Percentiles rank a stretch among this genome's conserved stretches.
Conservation (phyloP, 179 eudicot genomes). For the Amaranthus tricolor region DNA sequence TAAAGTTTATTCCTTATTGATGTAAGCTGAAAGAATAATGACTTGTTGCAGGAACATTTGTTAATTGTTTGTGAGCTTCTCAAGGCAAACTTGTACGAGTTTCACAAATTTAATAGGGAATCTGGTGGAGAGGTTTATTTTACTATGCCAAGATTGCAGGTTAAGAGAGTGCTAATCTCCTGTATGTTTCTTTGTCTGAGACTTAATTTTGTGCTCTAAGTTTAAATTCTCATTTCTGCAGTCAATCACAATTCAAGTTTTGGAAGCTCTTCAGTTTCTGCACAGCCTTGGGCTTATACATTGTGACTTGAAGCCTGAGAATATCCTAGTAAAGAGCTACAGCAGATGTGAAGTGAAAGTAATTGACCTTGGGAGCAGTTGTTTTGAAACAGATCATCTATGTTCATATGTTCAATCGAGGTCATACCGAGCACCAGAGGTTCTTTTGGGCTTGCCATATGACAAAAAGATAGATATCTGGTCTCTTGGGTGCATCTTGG, state of each 20-base stretch:
- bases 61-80: slow-evolving; percentile 97
- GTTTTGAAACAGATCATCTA: slow-evolving; percentile 97
- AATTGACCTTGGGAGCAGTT: slow-evolving; percentile 98
- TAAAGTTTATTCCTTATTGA: background rate
- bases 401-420: slow-evolving; percentile 98
- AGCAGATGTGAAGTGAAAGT: slow-evolving; percentile 98
- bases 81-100: slow-evolving; percentile 94
- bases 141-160: slow-evolving; percentile 99
- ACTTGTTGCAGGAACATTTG: slow-evolving; percentile 81
- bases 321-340: slow-evolving; percentile 91
- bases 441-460: slow-evolving; percentile 89
- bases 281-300: slow-evolving; percentile 94
- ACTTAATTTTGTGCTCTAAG: slow-evolving; percentile 3
- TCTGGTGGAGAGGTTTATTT: slow-evolving; percentile 99
- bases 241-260: slow-evolving; percentile 91
- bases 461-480: slow-evolving; percentile 94
- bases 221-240: slow-evolving; percentile 35
- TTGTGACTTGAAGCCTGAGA: slow-evolving; percentile 99
- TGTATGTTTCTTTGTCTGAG: background rate
- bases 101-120: slow-evolving; percentile 95
- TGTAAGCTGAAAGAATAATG: background rate
- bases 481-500: slow-evolving; percentile 99
- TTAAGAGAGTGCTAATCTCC: slow-evolving; percentile 26
- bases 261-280: slow-evolving; percentile 87
- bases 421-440: slow-evolving; percentile 99